phyloP scores from a whole-genome alignment of 2,329 filamentous ascomycete genomes.

The Aspergillus felis region DNA sequence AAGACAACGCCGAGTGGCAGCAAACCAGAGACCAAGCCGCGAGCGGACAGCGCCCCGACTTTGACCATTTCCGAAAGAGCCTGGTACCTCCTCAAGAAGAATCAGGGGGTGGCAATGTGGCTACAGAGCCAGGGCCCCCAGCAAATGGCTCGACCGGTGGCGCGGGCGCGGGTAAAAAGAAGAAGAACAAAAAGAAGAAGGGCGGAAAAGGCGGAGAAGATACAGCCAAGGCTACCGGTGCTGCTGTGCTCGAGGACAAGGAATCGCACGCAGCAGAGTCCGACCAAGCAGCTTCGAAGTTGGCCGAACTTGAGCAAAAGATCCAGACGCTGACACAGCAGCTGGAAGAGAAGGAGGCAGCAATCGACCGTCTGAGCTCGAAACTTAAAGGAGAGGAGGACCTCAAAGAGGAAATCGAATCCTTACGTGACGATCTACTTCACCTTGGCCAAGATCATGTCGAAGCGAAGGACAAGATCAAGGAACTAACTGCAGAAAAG shows the following conservation, averaged over 20 bases:
- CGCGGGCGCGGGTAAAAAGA: slow-evolving; percentile 55
- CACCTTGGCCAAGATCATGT: slow-evolving; percentile 80
- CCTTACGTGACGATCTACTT: slow-evolving; percentile 73
- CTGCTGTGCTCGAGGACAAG: slow-evolving; percentile 11
- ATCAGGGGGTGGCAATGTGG: slow-evolving; percentile 19
- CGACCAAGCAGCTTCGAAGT: slow-evolving; percentile 14
- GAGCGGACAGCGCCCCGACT: slow-evolving; percentile 32
- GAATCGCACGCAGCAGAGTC: slow-evolving; percentile 32
- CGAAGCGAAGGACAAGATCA: slow-evolving; percentile 70
- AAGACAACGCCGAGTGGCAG: slow-evolving; percentile 33
- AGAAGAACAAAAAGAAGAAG: slow-evolving; percentile 89
- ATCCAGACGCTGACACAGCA: slow-evolving; percentile 34
- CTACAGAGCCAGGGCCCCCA: slow-evolving; percentile 17
- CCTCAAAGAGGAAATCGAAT: slow-evolving; percentile 80
- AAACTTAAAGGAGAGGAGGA: slow-evolving; percentile 73
- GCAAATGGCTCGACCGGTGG: slow-evolving; percentile 14
- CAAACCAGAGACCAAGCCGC: slow-evolving; percentile 29
- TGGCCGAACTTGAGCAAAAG: slow-evolving; percentile 33
- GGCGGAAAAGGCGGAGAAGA: slow-evolving; percentile 51
- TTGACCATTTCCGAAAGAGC: slow-evolving; percentile 32
- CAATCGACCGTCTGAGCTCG: slow-evolving; percentile 67
- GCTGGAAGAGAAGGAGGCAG: slow-evolving; percentile 59
- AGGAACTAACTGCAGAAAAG: slow-evolving; percentile 69
- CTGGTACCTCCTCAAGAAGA: slow-evolving; percentile 21
- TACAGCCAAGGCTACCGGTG: slow-evolving; percentile 20